Conservation (phyloP, 2,329 filamentous ascomycete genomes). For the Fusarium liriodendri region DNA sequence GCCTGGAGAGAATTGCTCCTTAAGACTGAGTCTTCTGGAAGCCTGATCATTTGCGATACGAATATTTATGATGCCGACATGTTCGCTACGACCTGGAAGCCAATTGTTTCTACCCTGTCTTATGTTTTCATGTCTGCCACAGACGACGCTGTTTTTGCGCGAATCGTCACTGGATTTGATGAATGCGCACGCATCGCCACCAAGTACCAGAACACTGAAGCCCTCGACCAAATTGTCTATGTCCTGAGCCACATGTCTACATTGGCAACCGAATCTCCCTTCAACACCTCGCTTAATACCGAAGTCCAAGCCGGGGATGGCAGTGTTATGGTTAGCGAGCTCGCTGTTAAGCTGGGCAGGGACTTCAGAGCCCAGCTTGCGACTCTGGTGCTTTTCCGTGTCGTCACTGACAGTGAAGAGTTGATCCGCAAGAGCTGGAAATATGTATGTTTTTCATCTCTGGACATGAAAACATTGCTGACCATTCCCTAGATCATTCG, state of each 20-base stretch:
- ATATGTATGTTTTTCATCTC: constrained; percentile 66
- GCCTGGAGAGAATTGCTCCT: constrained; percentile 95
- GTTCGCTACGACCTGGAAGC: constrained; percentile 96
- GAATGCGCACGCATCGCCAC: constrained; percentile 95
- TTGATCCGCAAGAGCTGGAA: constrained; percentile 83
- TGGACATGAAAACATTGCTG: constrained; percentile 1
- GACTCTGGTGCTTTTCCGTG: constrained; percentile 93
- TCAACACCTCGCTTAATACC: constrained; percentile 90
- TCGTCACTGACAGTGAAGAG: constrained; percentile 86
- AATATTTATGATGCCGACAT: constrained; percentile 98
- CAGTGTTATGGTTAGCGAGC: constrained; percentile 98
- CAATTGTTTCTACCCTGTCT: constrained; percentile 92
- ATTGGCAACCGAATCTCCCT: constrained; percentile 78
- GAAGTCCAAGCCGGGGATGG: constrained; percentile 93
- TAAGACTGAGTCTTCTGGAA: constrained; percentile 82
- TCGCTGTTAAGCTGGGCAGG: constrained; percentile 93
- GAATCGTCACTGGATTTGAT: constrained; percentile 94
- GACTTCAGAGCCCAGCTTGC: constrained; percentile 95
- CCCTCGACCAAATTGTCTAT: constrained; percentile 91
- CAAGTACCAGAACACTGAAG: constrained; percentile 84
- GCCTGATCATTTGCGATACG: constrained; percentile 83
- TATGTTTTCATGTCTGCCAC: constrained; percentile 99
- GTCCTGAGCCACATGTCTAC: constrained; percentile 92
- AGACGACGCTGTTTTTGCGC: constrained; percentile 93
- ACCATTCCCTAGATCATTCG: constrained; percentile 74